phyloP scores from a whole-genome alignment of 2,329 filamentous ascomycete species.

The Fusarium sp. region DNA sequence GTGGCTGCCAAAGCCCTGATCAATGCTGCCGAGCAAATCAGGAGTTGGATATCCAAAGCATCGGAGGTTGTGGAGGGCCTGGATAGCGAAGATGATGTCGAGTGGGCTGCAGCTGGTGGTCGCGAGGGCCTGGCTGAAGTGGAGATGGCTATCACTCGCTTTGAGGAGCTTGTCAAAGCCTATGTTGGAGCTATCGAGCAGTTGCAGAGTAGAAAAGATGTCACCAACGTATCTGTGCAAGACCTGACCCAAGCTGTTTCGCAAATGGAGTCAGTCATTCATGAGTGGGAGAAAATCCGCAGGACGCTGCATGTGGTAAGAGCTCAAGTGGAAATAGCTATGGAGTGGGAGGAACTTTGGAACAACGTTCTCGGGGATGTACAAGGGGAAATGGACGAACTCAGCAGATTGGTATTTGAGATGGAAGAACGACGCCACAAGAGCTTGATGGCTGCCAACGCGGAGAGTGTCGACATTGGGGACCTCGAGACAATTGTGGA shows the following conservation, averaged over 20 bases:
- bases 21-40: slow-evolving; percentile 90
- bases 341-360: slow-evolving; percentile 99
- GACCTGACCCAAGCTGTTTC: slow-evolving; percentile 81
- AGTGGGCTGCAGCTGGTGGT: slow-evolving; percentile 93
- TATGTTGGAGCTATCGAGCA: slow-evolving; percentile 96
- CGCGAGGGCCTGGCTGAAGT: slow-evolving; percentile 81
- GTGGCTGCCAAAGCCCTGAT: slow-evolving; percentile 86
- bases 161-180: slow-evolving; percentile 89
- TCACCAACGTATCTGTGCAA: slow-evolving; percentile 74
- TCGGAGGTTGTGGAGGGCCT: slow-evolving; percentile 88
- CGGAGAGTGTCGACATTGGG: slow-evolving; percentile 80
- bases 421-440: slow-evolving; percentile 97
- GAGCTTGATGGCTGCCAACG: slow-evolving; percentile 72
- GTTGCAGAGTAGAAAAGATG: slow-evolving; percentile 82
- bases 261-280: slow-evolving; percentile 89
- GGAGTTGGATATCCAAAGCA: slow-evolving; percentile 93
- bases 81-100: slow-evolving; percentile 95
- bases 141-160: slow-evolving; percentile 80
- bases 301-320: slow-evolving; percentile 82
- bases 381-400: slow-evolving; percentile 83
- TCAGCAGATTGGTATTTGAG: slow-evolving; percentile 88
- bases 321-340: slow-evolving; percentile 92
- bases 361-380: slow-evolving; percentile 93
- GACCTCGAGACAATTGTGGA: slow-evolving; percentile 95
- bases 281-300: slow-evolving; percentile 87